Percentiles rank a stretch among this genome's conserved stretches.
Evolutionary conservation across 1,284 basidiomycete species (phyloP).

Genomic region (Ustilago vetiveriae): DNA sequence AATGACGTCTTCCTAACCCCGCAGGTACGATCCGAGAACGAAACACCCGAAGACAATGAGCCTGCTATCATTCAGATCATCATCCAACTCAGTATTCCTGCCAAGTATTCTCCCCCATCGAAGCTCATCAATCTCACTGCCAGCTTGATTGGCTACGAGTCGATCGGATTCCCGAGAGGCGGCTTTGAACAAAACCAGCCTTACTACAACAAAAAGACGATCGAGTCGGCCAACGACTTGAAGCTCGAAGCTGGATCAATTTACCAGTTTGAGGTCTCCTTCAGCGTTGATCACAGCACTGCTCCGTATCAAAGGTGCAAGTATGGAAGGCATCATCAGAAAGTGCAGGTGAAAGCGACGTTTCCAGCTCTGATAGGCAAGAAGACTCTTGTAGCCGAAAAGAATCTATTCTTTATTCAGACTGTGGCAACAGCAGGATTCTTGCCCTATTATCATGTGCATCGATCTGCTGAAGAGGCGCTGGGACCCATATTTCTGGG

Average conservation of each 20-base stretch:
- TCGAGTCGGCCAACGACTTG: slow-evolving; percentile 40
- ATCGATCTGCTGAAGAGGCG: slow-evolving; percentile 31
- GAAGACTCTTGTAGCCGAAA: slow-evolving; percentile 44
- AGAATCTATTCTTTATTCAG: slow-evolving; percentile 45
- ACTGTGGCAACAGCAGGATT: slow-evolving; percentile 29
- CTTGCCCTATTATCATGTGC: slow-evolving; percentile 47
- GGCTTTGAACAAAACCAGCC: slow-evolving; percentile 53
- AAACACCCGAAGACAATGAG: slow-evolving; percentile 32
- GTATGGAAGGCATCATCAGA: slow-evolving; percentile 47
- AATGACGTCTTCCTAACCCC: slow-evolving; percentile 46
- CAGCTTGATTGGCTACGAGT: slow-evolving; percentile 43
- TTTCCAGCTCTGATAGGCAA: slow-evolving; percentile 46
- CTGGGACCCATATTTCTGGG: slow-evolving; percentile 47
- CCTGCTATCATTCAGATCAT: slow-evolving; percentile 40
- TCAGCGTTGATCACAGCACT: slow-evolving; percentile 46
- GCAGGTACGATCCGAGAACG: slow-evolving; percentile 29
- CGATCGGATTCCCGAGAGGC: slow-evolving; percentile 44
- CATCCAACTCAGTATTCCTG: slow-evolving; percentile 44
- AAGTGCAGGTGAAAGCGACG: slow-evolving; percentile 45
- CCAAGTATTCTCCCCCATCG: slow-evolving; percentile 30
- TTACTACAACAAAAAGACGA: slow-evolving; percentile 44
- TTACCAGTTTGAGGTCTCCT: slow-evolving; percentile 45
- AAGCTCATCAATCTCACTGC: slow-evolving; percentile 35
- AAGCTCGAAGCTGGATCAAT: slow-evolving; percentile 41
- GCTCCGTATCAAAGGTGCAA: slow-evolving; percentile 51